Conservation (phyloP, 1,284 basidiomycete species). For the Vanrija sp. region DNA sequence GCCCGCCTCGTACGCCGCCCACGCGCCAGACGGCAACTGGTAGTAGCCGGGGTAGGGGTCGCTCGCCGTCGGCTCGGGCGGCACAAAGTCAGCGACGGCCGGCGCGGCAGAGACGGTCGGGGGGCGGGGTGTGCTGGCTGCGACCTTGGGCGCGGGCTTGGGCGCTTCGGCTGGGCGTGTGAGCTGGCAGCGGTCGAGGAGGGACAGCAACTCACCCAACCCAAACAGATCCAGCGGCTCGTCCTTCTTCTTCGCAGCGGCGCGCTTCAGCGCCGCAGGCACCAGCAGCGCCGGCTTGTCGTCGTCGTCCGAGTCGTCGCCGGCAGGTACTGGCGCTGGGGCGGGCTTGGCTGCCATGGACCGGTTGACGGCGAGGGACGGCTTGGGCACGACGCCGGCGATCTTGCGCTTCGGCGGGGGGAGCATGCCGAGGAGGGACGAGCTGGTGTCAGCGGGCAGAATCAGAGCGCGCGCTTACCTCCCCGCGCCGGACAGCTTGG, state of each 20-base stretch:
- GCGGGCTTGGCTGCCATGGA: constrained; percentile 23
- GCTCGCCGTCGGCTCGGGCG: constrained; percentile 66
- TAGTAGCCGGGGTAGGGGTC: constrained; percentile 88
- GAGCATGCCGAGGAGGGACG: constrained; percentile 44
- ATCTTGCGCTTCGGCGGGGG: constrained; percentile 47
- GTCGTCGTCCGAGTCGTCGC: constrained; percentile 25
- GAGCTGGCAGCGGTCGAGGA: neutral
- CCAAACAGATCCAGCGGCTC: constrained; percentile 43
- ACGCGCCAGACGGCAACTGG: constrained; percentile 70
- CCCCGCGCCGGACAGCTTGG: constrained; percentile 18
- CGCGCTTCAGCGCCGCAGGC: constrained; percentile 18
- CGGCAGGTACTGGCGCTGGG: neutral
- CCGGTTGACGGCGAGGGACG: constrained; percentile 29
- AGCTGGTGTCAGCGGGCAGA: constrained; percentile 20
- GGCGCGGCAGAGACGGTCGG: constrained; percentile 41
- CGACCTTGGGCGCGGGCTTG: constrained; percentile 1
- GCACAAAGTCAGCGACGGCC: constrained; percentile 57
- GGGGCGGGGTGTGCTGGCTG: constrained; percentile 21
- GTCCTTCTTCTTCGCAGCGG: constrained; percentile 14
- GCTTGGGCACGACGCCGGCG: constrained; percentile 5
- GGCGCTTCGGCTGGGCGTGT: constrained; percentile 12
- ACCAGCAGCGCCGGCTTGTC: constrained; percentile 11
- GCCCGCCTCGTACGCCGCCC: constrained; percentile 70
- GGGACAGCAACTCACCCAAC: constrained; percentile 26
- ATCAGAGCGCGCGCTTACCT: neutral